Evolutionary conservation across 805 yeast genomes (phyloP).

Genomic region (Yamadazyma tumulicola): DNA sequence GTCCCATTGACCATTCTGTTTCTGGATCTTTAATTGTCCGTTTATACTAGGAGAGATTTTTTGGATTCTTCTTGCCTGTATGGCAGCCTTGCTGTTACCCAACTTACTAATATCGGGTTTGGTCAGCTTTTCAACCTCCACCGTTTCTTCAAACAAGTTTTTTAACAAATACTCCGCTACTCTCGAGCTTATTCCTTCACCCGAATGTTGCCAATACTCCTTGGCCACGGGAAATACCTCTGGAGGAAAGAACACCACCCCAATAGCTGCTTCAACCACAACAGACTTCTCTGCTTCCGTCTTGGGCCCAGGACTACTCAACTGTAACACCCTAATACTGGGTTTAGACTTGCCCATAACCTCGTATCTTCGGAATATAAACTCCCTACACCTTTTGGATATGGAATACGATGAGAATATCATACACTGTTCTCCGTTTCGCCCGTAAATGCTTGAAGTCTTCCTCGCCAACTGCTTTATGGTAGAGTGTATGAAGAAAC

Average conservation of each 20-base stretch:
- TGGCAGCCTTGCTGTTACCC: slow-evolving; percentile 26
- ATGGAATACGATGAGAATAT: slow-evolving; percentile 73
- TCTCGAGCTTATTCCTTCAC: slow-evolving; percentile 93
- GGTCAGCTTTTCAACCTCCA: slow-evolving; percentile 8
- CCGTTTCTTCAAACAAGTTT: slow-evolving; percentile 40
- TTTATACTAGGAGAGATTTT: slow-evolving; percentile 12
- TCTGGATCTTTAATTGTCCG: slow-evolving; percentile 16
- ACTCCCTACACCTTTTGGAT: slow-evolving; percentile 84
- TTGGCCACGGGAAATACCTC: slow-evolving; percentile 63
- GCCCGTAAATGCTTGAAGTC: slow-evolving; percentile 68
- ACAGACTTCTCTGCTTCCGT: slow-evolving; percentile 55
- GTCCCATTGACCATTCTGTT: no score
- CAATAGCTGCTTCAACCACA: slow-evolving; percentile 64
- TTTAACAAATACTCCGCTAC: slow-evolving; percentile 79
- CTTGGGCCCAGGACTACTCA: slow-evolving; percentile 67
- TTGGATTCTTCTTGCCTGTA: slow-evolving; percentile 21
- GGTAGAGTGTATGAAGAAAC: slow-evolving; percentile 68
- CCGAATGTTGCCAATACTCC: slow-evolving; percentile 95
- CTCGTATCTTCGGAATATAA: slow-evolving; percentile 46
- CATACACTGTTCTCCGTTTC: slow-evolving; percentile 71
- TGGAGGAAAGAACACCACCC: slow-evolving; percentile 73
- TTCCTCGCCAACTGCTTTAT: slow-evolving; percentile 54
- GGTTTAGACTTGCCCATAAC: slow-evolving; percentile 16
- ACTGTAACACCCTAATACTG: slow-evolving; percentile 61
- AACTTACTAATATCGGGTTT: slow-evolving; percentile 9